Evolutionary conservation across 805 yeast species (phyloP).

Genomic region (Zygosaccharomyces kombuchaensis): DNA sequence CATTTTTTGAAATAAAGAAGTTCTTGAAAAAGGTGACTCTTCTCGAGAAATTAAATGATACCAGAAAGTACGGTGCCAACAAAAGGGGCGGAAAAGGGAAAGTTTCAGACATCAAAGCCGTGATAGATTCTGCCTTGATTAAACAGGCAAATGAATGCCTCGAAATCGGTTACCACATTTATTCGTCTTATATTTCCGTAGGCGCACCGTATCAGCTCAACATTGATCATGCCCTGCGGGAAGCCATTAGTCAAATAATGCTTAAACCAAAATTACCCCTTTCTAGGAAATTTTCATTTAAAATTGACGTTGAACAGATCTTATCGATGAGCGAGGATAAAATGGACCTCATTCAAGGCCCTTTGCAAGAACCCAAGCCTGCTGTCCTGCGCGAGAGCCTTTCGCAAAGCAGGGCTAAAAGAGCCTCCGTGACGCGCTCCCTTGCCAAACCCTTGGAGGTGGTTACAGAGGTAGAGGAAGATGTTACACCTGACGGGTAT

Average conservation of each 20-base stretch:
- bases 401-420: neutral
- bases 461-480: neutral
- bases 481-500: neutral
- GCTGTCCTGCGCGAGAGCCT: neutral
- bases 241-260: conserved; percentile 40
- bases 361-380: conserved; percentile 3
- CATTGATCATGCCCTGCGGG: conserved; percentile 52
- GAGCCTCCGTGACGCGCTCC: neutral
- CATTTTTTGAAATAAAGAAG: conserved; percentile 54
- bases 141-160: conserved; percentile 52
- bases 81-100: conserved; percentile 13
- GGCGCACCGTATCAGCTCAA: conserved; percentile 71
- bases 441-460: neutral
- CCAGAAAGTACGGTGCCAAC: conserved; percentile 10
- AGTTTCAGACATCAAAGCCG: conserved; percentile 27
- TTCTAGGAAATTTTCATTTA: conserved; percentile 3
- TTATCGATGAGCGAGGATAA: neutral
- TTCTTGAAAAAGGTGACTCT: conserved; percentile 45
- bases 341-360: neutral
- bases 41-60: conserved; percentile 40
- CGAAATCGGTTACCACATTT: conserved; percentile 59
- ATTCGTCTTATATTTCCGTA: conserved; percentile 56
- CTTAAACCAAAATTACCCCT: conserved; percentile 38
- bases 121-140: conserved; percentile 39
- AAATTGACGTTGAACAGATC: conserved; percentile 1